Base-by-base conservation (phyloP, 1,284 basidiomycete species). In the Mrakiaceae sp. region DNA sequence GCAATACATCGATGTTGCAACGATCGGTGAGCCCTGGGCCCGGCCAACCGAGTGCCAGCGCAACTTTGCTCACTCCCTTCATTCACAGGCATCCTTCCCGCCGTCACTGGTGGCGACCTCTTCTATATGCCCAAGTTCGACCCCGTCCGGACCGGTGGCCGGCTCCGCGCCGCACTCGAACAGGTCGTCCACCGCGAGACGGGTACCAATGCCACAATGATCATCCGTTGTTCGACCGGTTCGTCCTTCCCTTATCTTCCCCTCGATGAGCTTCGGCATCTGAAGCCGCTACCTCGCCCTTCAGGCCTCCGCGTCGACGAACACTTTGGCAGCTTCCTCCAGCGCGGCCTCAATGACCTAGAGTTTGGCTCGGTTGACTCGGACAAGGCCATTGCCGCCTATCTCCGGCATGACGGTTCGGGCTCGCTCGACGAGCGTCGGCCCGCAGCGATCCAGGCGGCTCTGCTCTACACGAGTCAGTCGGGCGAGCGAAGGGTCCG, bases 101-200 rank as follows among this genome's bases (percentile, higher is more conserved):
- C 84, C 0, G 74, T 85, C 14, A 93, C 91, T 0, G 96, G 96
- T n/a, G 96, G 96, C 16, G 91, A 96, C 67, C 73, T 95, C 0
- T 94, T 87, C 77, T 96, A 89, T 79, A 89, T 96, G 72, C 95
- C 96, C 6, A 84, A 89, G 48, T 98, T 94, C 75, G 83, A 87
- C 65, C 81, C 84, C 0, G 77, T 78, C 3, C 82, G 87, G 55
- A 92, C 97, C 73, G 81, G 81, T 8, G 73, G 79, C 27, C 80
- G 84, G 12, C 74, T 99, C 10, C 76, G 81, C 42, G 86, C 86
- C 39, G 89, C 97, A 72, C 74, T 98, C 27, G 79, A 80, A 63
- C 81, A 90, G 42, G 76, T 92, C 0, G 71, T 94, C 14, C 79
- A 82, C 4, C 82, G 91, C 27, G 85, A 84, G 68, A 87, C 87